These are phyloP conservation scores for Suhomyces ambrosiae DNA, from an alignment of 1,139 yeast species.

Conservation along the genomic window DNA sequence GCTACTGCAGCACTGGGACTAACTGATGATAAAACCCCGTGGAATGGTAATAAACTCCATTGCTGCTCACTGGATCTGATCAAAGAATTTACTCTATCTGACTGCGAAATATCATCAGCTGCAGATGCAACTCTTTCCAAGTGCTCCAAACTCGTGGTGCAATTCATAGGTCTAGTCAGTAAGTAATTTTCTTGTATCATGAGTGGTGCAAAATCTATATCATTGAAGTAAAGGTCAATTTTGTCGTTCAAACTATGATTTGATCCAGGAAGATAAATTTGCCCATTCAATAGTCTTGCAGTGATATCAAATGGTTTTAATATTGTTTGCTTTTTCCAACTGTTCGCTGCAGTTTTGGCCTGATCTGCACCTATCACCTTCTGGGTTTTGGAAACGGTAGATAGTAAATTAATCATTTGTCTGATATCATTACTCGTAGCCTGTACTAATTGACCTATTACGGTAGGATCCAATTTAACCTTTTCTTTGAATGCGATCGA, in stretches of 20 bases:
- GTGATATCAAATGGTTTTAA: slow-evolving; percentile 92
- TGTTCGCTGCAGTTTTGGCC: slow-evolving; percentile 54
- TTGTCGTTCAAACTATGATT: slow-evolving; percentile 72
- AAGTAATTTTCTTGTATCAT: slow-evolving; percentile 96
- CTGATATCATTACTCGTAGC: slow-evolving; percentile 91
- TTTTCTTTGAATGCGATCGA: slow-evolving; percentile 88
- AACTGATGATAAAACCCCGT: slow-evolving; percentile 85
- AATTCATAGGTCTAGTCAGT: slow-evolving; percentile 58
- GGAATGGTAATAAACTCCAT: slow-evolving; percentile 94
- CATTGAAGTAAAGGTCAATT: slow-evolving; percentile 88
- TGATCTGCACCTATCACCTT: slow-evolving; percentile 57
- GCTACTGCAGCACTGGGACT: slow-evolving; percentile 76
- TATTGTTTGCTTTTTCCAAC: slow-evolving; percentile 90
- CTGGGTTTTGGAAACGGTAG: slow-evolving; percentile 78
- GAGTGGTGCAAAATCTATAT: slow-evolving; percentile 90
- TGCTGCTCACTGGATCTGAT: slow-evolving; percentile 93
- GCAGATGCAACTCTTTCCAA: slow-evolving; percentile 72
- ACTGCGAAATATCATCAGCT: slow-evolving; percentile 79
- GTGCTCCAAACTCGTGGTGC: slow-evolving; percentile 45
- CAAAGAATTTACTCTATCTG: slow-evolving; percentile 76
- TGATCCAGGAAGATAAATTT: slow-evolving; percentile 56
- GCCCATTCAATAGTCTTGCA: slow-evolving; percentile 66
- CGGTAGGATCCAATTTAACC: slow-evolving; percentile 74
- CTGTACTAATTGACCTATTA: slow-evolving; percentile 81
- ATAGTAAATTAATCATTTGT: slow-evolving; percentile 86